phyloP scores from a whole-genome alignment of 2,329 filamentous ascomycete genomes.

The Trichoderma sp. region DNA sequence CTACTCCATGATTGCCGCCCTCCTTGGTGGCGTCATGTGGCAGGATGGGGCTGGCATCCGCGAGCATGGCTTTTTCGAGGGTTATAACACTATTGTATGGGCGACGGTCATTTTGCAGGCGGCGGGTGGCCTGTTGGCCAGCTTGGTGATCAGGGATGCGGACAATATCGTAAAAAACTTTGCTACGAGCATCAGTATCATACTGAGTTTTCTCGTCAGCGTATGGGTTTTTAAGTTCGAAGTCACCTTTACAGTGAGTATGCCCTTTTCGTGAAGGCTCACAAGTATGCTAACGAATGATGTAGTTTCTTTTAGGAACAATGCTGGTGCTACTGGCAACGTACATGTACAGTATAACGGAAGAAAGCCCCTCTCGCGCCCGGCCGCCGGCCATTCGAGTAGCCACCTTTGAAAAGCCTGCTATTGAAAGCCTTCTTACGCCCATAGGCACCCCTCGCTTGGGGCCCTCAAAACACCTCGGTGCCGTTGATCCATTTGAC shows the following conservation, averaged over 20 bases:
- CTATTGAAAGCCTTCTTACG: conserved; percentile 53
- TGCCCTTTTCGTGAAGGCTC: background rate
- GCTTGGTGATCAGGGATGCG: conserved; percentile 44
- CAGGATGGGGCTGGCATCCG: conserved; percentile 84
- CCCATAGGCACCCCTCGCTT: conserved; percentile 38
- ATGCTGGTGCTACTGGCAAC: conserved; percentile 76
- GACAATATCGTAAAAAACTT: conserved; percentile 89
- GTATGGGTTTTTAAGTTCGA: conserved; percentile 82
- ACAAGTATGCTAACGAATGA: background rate
- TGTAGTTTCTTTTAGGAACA: conserved; percentile 80
- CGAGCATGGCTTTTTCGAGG: conserved; percentile 86
- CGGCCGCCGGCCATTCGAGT: conserved; percentile 69
- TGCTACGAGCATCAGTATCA: conserved; percentile 87
- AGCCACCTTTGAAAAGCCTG: conserved; percentile 75
- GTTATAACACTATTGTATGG: conserved; percentile 94
- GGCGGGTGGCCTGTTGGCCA: conserved; percentile 76
- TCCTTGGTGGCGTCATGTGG: conserved; percentile 83
- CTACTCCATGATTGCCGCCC: conserved; percentile 87
- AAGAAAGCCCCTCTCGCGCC: conserved; percentile 47
- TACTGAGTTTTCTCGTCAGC: conserved; percentile 83
- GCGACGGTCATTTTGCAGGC: conserved; percentile 80
- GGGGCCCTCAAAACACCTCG: conserved; percentile 39
- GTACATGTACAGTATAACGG: conserved; percentile 77
- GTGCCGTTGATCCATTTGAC: conserved; percentile 45
- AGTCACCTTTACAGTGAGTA: conserved; percentile 68